These are phyloP conservation scores for Nicotiana paniculata DNA, from an alignment of 257 asterid genomes.

Conservation along the genomic window DNA sequence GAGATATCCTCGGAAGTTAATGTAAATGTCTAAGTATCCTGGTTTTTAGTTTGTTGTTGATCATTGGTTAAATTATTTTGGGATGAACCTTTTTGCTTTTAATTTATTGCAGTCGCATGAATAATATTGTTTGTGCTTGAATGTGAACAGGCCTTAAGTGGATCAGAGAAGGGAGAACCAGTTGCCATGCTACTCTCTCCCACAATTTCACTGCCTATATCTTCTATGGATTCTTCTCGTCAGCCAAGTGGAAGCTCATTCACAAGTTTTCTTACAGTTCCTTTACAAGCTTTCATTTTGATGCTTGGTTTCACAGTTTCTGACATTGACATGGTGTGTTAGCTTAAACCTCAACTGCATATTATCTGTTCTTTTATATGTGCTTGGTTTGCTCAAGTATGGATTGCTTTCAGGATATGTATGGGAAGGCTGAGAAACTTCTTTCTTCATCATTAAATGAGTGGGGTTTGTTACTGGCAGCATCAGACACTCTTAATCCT, in stretches of 20 bases:
- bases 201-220: conserved; percentile 52
- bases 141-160: conserved; percentile 58
- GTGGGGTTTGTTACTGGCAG: conserved; percentile 59
- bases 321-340: conserved; percentile 62
- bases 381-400: neutral
- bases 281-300: conserved; percentile 74
- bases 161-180: conserved; percentile 90
- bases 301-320: conserved; percentile 70
- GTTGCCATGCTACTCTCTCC: conserved; percentile 89
- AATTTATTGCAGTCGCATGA: neutral
- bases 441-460: conserved; percentile 62
- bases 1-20: neutral
- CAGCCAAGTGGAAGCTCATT: conserved; percentile 76
- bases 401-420: conserved; percentile 57
- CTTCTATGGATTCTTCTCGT: conserved; percentile 52
- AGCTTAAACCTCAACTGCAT: conserved; percentile 5
- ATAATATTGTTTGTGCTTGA: neutral
- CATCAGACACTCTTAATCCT: conserved; percentile 57
- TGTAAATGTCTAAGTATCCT: neutral
- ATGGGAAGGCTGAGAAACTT: conserved; percentile 58
- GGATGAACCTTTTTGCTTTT: neutral
- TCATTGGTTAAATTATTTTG: neutral
- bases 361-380: neutral
- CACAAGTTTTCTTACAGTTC: conserved; percentile 84
- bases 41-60: neutral